Base-by-base conservation (phyloP, 306 rosid genomes). In the Carpinus fangiana region DNA sequence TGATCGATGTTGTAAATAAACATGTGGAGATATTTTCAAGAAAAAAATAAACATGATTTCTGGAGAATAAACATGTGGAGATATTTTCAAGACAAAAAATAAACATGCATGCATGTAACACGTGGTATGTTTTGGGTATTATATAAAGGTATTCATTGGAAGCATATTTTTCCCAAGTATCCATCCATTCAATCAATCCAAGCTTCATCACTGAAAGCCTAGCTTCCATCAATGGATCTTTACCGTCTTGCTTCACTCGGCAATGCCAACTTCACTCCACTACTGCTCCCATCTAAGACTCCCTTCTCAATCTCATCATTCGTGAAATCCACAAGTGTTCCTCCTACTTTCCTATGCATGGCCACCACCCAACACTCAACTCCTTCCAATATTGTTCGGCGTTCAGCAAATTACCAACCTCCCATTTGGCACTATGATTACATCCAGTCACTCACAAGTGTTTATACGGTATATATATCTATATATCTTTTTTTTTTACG, bases 341-440 rank as follows among this genome's bases (percentile, higher is more conserved):
- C 26, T 20, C 14, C 8, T 13, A 2, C 43, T 61, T 6, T 28
- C 16, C 38, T 11, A 13, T 61, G 45, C 68, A 61, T 12, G 68
- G n/a, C 14, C 36, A 2, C 68, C 41, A 12, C 8, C 8, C 6
- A 61, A 31, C 28, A 13, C 16, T 61, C 68, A 61, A 4, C 3
- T 7, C 12, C 12, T 61, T 8, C 20, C 8, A 31, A 28, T 28
- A 18, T 74, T 10, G 56, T 31, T 34, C 79, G 79, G 16, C 68
- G 83, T 41, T 65, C 79, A 11, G 83, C 83, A 74, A 74, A 80
- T 48, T 80, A 74, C 21, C 62, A 67, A 8, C 53, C 79, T 21
- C 28, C 76, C 60, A 66, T 74, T 45, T 80, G 84, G 84, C 11
- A 66, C 11, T 53, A 57, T 67, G 76, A 80, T 18, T 68, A 41